Percentiles rank a stretch among this genome's conserved stretches.
These are phyloP conservation scores for Perkinsus olseni DNA, from an alignment of 169 alveolate genomes.

Conservation along the genomic window DNA sequence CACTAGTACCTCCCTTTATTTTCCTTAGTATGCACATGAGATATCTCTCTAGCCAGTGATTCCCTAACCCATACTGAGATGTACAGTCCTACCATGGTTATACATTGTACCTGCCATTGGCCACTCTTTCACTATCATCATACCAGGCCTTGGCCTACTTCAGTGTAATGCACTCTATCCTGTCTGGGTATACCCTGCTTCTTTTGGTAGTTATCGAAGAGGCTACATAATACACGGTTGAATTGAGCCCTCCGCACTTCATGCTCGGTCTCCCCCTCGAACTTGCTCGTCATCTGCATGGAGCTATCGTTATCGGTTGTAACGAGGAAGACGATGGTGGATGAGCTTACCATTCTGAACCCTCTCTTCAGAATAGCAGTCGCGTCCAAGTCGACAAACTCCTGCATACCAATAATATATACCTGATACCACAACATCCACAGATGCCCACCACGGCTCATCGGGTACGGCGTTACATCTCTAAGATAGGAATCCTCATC, in stretches of 20 bases:
- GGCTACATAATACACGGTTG: neutral
- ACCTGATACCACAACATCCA: neutral
- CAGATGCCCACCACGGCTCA: neutral
- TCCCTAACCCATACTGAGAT: neutral
- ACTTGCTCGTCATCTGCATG: neutral
- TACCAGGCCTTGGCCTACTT: neutral
- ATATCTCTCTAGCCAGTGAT: neutral
- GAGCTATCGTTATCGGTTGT: no score
- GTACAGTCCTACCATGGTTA: neutral
- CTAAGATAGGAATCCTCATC: neutral
- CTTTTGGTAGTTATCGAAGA: neutral
- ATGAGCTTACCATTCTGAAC: neutral
- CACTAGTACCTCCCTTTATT: neutral
- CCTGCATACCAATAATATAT: neutral
- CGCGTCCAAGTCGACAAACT: neutral
- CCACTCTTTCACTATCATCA: neutral
- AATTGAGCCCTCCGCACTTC: neutral
- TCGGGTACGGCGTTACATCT: neutral
- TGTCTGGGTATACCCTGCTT: neutral
- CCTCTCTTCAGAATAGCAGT: neutral
- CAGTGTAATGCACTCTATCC: neutral
- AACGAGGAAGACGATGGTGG: no score
- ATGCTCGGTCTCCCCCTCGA: neutral
- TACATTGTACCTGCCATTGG: neutral
- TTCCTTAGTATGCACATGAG: neutral